These are phyloP conservation scores for Pluteus cervinus DNA, from an alignment of 768 basidiomycete genomes.

Conservation along the genomic window DNA sequence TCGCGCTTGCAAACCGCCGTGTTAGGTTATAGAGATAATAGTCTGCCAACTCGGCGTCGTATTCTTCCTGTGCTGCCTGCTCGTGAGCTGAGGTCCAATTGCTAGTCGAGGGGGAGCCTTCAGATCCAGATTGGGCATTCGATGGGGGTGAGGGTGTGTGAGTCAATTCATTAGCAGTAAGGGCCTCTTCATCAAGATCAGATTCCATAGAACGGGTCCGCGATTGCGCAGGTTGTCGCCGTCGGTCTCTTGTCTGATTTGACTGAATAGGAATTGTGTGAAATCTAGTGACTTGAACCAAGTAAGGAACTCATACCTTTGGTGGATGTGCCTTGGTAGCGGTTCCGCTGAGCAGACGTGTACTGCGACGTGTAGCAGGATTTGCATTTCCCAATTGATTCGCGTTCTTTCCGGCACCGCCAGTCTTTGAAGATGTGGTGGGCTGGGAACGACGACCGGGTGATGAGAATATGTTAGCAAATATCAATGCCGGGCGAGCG, in stretches of 20 bases:
- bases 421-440: constrained; percentile 56
- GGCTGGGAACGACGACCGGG: constrained; percentile 75
- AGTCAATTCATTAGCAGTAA: constrained; percentile 39
- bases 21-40: constrained; percentile 78
- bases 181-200: constrained; percentile 63
- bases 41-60: constrained; percentile 71
- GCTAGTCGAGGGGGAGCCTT: constrained; percentile 57
- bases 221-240: constrained; percentile 46
- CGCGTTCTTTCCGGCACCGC: constrained; percentile 46
- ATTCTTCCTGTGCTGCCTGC: constrained; percentile 64
- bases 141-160: constrained; percentile 60
- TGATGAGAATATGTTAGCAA: constrained; percentile 87
- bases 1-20: constrained; percentile 76
- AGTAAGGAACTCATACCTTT: constrained; percentile 52
- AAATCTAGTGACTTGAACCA: not conserved
- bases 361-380: constrained; percentile 62
- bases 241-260: constrained; percentile 45
- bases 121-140: constrained; percentile 56
- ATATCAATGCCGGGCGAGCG: constrained; percentile 82
- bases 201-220: constrained; percentile 63
- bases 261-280: constrained; percentile 14
- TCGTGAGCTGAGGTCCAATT: constrained; percentile 63
- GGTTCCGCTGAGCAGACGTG: constrained; percentile 58
- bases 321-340: constrained; percentile 39
- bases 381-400: constrained; percentile 35